phyloP scores from a whole-genome alignment of 2,329 filamentous ascomycete genomes.

The Sarocladium strictum region DNA sequence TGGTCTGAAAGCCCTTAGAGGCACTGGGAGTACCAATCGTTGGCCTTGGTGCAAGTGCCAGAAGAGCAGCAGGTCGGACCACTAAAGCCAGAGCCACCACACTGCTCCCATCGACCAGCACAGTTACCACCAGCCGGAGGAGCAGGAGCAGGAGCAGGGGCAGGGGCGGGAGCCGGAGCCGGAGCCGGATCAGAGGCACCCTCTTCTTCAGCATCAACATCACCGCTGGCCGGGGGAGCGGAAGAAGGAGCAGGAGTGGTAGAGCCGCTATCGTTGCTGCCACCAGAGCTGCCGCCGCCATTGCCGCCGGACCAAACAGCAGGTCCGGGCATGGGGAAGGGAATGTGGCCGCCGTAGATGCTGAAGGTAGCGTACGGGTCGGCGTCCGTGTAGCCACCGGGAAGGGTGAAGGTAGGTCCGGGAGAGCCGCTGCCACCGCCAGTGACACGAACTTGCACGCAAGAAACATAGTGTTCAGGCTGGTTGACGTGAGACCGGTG shows the following conservation, averaged over 20 bases:
- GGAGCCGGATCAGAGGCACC: background rate
- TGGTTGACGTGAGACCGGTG: slow-evolving; percentile 19
- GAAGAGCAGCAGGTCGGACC: slow-evolving; percentile 16
- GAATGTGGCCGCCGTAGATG: slow-evolving; percentile 17
- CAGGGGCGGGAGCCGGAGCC: background rate
- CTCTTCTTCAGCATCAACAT: background rate
- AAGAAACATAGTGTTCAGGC: slow-evolving; percentile 18
- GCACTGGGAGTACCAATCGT: slow-evolving; percentile 17
- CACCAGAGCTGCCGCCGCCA: slow-evolving; percentile 1
- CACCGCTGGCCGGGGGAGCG: slow-evolving; percentile 10
- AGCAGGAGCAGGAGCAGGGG: slow-evolving; percentile 1
- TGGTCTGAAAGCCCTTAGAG: background rate
- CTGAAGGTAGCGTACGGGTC: slow-evolving; percentile 19
- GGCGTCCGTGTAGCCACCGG: slow-evolving; percentile 21
- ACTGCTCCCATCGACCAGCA: slow-evolving; percentile 4
- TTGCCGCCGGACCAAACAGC: slow-evolving; percentile 14
- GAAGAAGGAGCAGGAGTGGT: background rate
- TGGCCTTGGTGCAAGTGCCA: slow-evolving; percentile 14
- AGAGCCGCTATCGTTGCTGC: background rate
- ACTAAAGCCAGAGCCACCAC: slow-evolving; percentile 15
- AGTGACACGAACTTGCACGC: slow-evolving; percentile 17
- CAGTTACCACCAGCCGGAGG: background rate
- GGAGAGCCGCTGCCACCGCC: slow-evolving; percentile 15
- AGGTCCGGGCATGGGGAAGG: slow-evolving; percentile 16
- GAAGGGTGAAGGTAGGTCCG: slow-evolving; percentile 21